These are phyloP conservation scores for Panaeolus cyanescens DNA, from an alignment of 768 basidiomycete species.

Conservation along the genomic window DNA sequence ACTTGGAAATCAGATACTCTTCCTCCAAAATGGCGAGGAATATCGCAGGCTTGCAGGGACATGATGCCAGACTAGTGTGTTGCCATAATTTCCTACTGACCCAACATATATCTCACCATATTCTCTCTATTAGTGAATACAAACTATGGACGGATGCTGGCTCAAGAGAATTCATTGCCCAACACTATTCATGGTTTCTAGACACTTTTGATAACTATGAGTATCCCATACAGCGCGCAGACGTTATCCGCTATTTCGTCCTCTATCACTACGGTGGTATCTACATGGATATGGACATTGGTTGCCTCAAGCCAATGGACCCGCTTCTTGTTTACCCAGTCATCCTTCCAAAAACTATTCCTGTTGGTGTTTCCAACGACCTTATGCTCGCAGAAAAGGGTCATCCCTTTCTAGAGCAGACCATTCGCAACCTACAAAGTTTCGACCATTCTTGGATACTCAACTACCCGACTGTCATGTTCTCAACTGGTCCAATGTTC, in stretches of 20 bases:
- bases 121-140: conserved; percentile 69
- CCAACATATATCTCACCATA: neutral
- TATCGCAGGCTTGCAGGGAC: conserved; percentile 83
- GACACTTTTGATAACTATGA: conserved; percentile 91
- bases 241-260: conserved; percentile 97
- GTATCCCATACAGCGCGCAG: conserved; percentile 93
- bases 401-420: conserved; percentile 90
- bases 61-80: conserved; percentile 96
- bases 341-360: conserved; percentile 93
- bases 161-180: conserved; percentile 87
- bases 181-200: conserved; percentile 90
- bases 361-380: conserved; percentile 97
- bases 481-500: conserved; percentile 99
- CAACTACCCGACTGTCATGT: conserved; percentile 99
- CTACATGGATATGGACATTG: conserved; percentile 96
- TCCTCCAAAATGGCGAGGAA: conserved; percentile 76
- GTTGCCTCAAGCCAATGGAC: conserved; percentile 85
- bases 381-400: conserved; percentile 88
- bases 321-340: conserved; percentile 84
- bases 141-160: conserved; percentile 95
- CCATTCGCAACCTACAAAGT: conserved; percentile 86
- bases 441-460: conserved; percentile 95
- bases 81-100: conserved; percentile 5
- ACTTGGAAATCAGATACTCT: conserved; percentile 95
- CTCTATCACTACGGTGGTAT: conserved; percentile 94